Conservation (phyloP, 2,329 filamentous ascomycete genomes). For the Xylariaceae sp. region DNA sequence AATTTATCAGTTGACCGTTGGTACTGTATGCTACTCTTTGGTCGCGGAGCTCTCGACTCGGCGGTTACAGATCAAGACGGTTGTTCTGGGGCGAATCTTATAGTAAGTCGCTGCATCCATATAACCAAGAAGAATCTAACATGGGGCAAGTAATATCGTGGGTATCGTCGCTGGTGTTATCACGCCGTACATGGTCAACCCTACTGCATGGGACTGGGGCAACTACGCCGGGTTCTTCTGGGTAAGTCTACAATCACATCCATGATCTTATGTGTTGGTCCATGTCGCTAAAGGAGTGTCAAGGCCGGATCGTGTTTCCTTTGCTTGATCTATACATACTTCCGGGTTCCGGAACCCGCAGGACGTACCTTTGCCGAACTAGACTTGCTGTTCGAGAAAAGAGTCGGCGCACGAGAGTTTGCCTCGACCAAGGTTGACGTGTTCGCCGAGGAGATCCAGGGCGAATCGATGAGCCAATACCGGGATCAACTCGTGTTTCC, state of each 20-base stretch:
- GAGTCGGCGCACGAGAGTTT: constrained; percentile 68
- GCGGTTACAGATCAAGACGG: constrained; percentile 83
- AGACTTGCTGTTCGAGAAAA: constrained; percentile 75
- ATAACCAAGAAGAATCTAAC: constrained; percentile 8
- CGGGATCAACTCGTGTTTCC: constrained; percentile 37
- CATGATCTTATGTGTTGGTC: constrained; percentile 3
- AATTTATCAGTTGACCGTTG: constrained; percentile 80
- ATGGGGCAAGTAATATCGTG: constrained; percentile 59
- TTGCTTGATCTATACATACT: constrained; percentile 77
- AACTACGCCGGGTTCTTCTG: constrained; percentile 88
- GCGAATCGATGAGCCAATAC: constrained; percentile 45
- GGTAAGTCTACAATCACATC: constrained; percentile 37
- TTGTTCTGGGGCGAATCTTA: constrained; percentile 75
- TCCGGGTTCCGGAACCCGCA: constrained; percentile 72
- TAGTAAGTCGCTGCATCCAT: constrained; percentile 44
- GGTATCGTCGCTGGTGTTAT: constrained; percentile 76
- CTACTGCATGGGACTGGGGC: constrained; percentile 77
- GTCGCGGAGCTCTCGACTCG: constrained; percentile 80
- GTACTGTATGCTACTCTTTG: constrained; percentile 84
- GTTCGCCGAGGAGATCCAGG: constrained; percentile 48
- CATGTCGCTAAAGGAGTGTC: neutral
- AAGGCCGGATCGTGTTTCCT: constrained; percentile 69
- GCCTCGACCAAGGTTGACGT: constrained; percentile 52
- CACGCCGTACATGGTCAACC: constrained; percentile 91
- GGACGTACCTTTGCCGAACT: constrained; percentile 82